Base-by-base conservation (phyloP, 306 rosid genomes). In the Vachellia pachyceras region DNA sequence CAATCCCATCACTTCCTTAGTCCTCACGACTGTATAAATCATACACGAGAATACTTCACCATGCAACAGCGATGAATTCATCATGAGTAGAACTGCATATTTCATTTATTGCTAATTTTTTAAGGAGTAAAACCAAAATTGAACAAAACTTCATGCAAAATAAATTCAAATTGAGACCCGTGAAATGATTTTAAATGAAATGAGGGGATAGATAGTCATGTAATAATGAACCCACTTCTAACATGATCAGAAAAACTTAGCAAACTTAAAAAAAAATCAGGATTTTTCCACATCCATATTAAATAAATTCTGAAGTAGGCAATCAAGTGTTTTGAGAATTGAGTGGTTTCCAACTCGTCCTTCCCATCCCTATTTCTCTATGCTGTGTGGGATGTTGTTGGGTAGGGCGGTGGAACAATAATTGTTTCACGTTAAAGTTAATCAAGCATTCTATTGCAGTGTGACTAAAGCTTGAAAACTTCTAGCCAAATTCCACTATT, bases 401-500 rank as follows among this genome's bases (percentile, higher is more conserved):
- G 85, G 83, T 73, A 47, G 77, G n/a, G 49, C 23, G 64, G 85
- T 66, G 77, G 75, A 79, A 76, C 20, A 74, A 69, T 82, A 33
- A 82, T 74, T 44, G 29, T 78, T 75, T 61, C 65, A n/a, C 69
- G 75, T 63, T 40, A 55, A 82, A 72, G 23, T 50, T 73, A 81
- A 81, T 74, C 55, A 69, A 78, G 72, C 39, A 66, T 39, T 58
- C 55, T 72, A 67, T 40, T 74, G 49, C 67, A 77, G 83, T 86
- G 70, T 77, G 84, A 72, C 72, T 57, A 11, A 9, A 58, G 66
- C 84, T 69, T 39, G 22, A 82, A 73, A 69, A 76, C 72, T 76
- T 73, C 50, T 69, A 72, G 50, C 57, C 40, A 29, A 84, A 80
- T 22, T 61, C 75, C 77, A 64, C 71, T 57, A 72, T 54, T 50